phyloP scores from a whole-genome alignment of 179 eudicot genomes.

The Nepenthes alata region DNA sequence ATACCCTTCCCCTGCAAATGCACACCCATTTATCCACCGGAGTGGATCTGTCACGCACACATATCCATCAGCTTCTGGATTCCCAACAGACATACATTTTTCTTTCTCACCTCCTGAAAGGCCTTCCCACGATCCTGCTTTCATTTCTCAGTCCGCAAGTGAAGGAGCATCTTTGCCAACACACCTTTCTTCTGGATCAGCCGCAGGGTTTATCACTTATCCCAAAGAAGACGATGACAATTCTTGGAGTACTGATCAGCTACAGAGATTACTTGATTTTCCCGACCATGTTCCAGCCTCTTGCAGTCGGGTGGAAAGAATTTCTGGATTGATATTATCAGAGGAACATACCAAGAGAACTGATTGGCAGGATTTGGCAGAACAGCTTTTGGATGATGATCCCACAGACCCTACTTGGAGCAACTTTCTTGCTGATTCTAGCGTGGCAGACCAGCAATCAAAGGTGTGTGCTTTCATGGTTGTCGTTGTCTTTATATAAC shows the following conservation, averaged over 20 bases:
- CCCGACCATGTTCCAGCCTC: conserved; percentile 23
- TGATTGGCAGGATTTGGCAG: conserved; percentile 39
- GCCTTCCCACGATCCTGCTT: conserved; percentile 22
- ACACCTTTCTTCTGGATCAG: conserved; percentile 10
- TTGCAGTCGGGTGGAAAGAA: conserved; percentile 25
- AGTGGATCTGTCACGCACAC: conserved; percentile 15
- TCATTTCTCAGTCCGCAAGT: conserved; percentile 25
- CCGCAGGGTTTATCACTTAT: conserved; percentile 21
- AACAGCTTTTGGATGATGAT: conserved; percentile 28
- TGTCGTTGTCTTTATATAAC: no score
- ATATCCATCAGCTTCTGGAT: conserved; percentile 29
- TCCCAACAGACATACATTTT: conserved; percentile 28
- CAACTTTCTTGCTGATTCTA: conserved; percentile 32
- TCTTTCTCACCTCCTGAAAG: conserved; percentile 26
- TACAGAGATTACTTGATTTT: conserved; percentile 40
- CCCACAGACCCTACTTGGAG: conserved; percentile 35
- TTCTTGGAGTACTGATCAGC: conserved; percentile 40
- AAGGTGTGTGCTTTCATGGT: conserved; percentile 20
- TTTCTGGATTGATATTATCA: conserved; percentile 16
- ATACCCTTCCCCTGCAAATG: conserved; percentile 10
- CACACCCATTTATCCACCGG: conserved; percentile 16
- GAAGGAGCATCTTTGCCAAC: conserved; percentile 14
- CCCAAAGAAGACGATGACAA: conserved; percentile 30
- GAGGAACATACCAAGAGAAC: conserved; percentile 28
- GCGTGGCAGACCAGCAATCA: conserved; percentile 18